These are phyloP conservation scores for Nothopassalora personata DNA, from an alignment of 2,329 filamentous ascomycete species.

Conservation along the genomic window DNA sequence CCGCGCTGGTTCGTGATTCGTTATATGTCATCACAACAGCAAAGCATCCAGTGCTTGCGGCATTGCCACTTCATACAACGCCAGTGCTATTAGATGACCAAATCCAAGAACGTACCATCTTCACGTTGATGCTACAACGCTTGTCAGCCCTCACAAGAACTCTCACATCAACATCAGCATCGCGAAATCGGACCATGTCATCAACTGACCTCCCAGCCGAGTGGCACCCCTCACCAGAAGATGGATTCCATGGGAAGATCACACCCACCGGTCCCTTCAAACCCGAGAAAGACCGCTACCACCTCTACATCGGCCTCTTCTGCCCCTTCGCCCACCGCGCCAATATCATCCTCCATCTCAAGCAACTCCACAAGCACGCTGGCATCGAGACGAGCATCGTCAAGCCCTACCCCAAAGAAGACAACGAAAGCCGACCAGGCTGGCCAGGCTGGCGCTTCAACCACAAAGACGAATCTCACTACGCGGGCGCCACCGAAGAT, in stretches of 20 bases:
- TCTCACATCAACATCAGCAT: not conserved
- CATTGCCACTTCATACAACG: not conserved
- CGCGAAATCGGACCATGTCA: constrained; percentile 1
- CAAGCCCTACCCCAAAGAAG: constrained; percentile 61
- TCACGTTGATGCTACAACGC: constrained; percentile 3
- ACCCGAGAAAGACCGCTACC: constrained; percentile 49
- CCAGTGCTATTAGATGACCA: too few species aligned
- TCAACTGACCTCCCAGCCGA: constrained; percentile 14
- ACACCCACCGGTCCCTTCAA: constrained; percentile 44
- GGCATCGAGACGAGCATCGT: constrained; percentile 54
- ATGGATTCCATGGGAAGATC: constrained; percentile 51
- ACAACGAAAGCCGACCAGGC: constrained; percentile 58
- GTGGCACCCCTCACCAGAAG: constrained; percentile 34
- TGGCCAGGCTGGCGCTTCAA: constrained; percentile 60
- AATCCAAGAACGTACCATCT: not conserved
- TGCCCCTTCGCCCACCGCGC: constrained; percentile 60
- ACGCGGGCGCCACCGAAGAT: constrained; percentile 54
- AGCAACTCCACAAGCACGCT: constrained; percentile 48
- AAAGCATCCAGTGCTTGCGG: not conserved
- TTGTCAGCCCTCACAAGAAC: constrained; percentile 2
- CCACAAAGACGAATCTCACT: constrained; percentile 39
- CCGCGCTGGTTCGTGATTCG: not conserved
- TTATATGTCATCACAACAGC: not conserved
- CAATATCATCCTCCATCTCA: constrained; percentile 54
- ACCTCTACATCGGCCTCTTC: constrained; percentile 57